Base-by-base conservation (phyloP, 495 filamentous ascomycete genomes). In the Rhizodiscina lignyota region DNA sequence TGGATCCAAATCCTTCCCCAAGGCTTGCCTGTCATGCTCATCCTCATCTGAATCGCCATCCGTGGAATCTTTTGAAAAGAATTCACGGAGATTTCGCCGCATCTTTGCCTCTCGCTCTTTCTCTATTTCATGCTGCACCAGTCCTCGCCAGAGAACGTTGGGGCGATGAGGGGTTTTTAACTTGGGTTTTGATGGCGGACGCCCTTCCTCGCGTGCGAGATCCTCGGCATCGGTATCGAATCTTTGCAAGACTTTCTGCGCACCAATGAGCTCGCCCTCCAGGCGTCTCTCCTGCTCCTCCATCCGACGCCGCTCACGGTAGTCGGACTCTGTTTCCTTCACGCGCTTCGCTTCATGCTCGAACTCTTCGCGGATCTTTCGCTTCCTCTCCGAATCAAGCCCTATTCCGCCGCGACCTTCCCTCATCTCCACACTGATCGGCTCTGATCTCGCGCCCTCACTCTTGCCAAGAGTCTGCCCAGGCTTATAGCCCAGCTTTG, bases 391-490 rank as follows among this genome's bases (percentile, higher is more conserved):
- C 18, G 62, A 72, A 36, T 84, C 79, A 37, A 85, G 52, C 0
- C 89, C 89, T 39, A 97, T 87, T 0, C 89, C 89, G n/a, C 74
- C 74, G 13, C 79, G 42, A 29, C 77, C 79, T 23, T 86, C 79
- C 50, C 91, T 92, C 42, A 86, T 58, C 13, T 59, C 52, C 2
- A 91, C 54, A 10, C 65, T 56, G 13, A 92, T 63, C 0, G 83
- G 83, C 52, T 86, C 77, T 5, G 66, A 56, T 29, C 62, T 55
- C 4, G 54, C 56, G 29, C 53, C 24, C 34, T 51, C 26, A 40
- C 43, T 48, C 44, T 75, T 77, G 1, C 89, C 83, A 2, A 93
- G 64, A 0, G 70, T 65, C 34, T 72, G 70, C 11, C 79, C 79
- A 6, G 69, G 59, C 41, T 71, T 78, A 58, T 86, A 97, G 4